Evolutionary conservation across 2,329 filamentous ascomycete species (phyloP).

Genomic region (Coniella lustricola): DNA sequence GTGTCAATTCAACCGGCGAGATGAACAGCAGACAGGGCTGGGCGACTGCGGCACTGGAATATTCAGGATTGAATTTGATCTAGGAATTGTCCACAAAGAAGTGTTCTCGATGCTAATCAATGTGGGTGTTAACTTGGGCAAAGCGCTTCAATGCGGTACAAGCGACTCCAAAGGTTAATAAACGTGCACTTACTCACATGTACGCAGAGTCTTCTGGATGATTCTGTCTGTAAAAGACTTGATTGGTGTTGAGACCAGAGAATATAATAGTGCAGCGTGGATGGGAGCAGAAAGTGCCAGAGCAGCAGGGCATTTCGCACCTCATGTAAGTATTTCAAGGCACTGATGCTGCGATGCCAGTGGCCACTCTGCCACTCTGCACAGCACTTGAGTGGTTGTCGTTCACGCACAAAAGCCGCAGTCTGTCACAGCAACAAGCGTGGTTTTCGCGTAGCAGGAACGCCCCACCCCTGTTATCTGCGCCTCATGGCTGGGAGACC

Average conservation of each 20-base stretch:
- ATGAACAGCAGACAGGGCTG: background rate
- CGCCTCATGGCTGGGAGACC: background rate
- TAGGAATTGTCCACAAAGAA: background rate
- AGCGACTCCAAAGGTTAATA: background rate
- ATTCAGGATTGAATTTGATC: background rate
- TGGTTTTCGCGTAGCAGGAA: conserved; percentile 12
- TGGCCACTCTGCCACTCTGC: too few species aligned
- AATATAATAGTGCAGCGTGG: too few species aligned
- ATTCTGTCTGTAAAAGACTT: background rate
- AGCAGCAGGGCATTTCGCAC: too few species aligned
- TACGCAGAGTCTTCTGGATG: background rate
- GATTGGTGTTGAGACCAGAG: background rate
- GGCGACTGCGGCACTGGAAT: background rate
- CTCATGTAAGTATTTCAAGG: background rate
- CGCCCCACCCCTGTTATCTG: background rate
- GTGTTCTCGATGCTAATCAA: background rate
- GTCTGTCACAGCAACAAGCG: conserved; percentile 1
- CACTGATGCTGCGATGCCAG: background rate
- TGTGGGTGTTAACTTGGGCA: background rate
- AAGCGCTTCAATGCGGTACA: background rate
- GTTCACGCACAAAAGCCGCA: conserved; percentile 16
- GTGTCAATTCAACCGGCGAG: background rate
- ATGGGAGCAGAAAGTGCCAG: too few species aligned
- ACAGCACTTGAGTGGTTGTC: background rate
- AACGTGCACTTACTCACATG: too few species aligned